These are phyloP conservation scores for Sideroxylon spinosum DNA, from an alignment of 179 eudicot species.

Conservation along the genomic window DNA sequence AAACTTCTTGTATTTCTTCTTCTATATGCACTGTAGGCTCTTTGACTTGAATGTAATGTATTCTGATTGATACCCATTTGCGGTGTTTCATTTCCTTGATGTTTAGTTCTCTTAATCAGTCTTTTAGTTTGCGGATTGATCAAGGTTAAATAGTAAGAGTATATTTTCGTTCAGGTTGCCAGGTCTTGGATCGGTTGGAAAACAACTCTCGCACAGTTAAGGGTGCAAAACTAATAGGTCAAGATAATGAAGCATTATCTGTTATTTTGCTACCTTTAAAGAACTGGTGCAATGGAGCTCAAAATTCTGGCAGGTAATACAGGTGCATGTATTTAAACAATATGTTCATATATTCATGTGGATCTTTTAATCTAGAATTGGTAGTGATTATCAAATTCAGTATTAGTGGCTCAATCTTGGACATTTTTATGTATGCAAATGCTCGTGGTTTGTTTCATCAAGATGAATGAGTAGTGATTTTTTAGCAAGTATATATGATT, in stretches of 20 bases:
- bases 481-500: too few species aligned
- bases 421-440: too few species aligned
- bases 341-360: neutral
- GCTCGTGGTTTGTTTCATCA: too few species aligned
- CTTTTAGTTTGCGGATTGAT: neutral
- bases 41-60: neutral
- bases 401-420: neutral
- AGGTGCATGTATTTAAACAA: neutral
- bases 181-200: constrained; percentile 72
- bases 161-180: constrained; percentile 52
- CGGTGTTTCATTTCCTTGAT: neutral
- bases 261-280: constrained; percentile 65
- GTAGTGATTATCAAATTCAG: constrained; percentile 2
- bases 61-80: neutral
- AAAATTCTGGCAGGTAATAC: constrained; percentile 54
- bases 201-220: constrained; percentile 72
- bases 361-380: neutral
- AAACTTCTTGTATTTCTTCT: neutral
- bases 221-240: constrained; percentile 82
- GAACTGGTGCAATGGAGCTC: constrained; percentile 42
- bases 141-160: neutral
- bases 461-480: too few species aligned
- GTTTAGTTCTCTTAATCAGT: neutral
- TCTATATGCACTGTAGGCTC: neutral
- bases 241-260: constrained; percentile 71